Evolutionary conservation across 2,329 filamentous ascomycete genomes (phyloP), one percentile per base, ranked within the genome.

Genomic region (Phialophora expanda): DNA sequence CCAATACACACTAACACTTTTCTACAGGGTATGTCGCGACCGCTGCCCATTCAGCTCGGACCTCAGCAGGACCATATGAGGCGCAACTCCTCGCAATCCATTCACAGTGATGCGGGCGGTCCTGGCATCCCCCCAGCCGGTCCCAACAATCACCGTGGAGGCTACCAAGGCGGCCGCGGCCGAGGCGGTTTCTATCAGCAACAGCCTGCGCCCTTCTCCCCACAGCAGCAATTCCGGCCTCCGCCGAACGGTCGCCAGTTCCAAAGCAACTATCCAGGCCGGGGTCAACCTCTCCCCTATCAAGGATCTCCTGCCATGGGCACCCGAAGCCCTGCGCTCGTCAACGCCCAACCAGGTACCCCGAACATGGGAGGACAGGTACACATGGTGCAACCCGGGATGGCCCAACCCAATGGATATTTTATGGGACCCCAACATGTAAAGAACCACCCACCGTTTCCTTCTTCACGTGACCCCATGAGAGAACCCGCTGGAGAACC

Each of bases 21-120:
- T 51, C 71, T 70, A 62, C 48, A 89, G 86, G 86, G 86, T 75
- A 88, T 92, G 79, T 86, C 90, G 80, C 53, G 53, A 81, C 86
- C 89, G 56, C 82, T 87, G 71, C 84, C 87, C 66, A 85, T 86
- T 71, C 85, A 85, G 66, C 83, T 85, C 70, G 83, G 85, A 66
- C 82, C 88, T 73, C 85, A 84, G 66, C 81, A 86, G 62, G 90
- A 90, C 74, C 93, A 98, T 79, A 86, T 92, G 73, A 90, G 94
- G 74, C 90, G 92, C 73, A 90, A 94, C 76, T 97, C 94, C 32
- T 90, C 90, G 44, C 92, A 95, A 75, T 96, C 92, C 24, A 85
- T 88, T 70, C 90, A 94, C 77, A 87, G 87, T 76, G 90, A 93
- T 70, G 86, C 89, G 78, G 86, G 84, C 77, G 87, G 85, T 75